Evolutionary conservation across 805 yeast genomes (phyloP).

Genomic region (Kregervanrija fluxuum): DNA sequence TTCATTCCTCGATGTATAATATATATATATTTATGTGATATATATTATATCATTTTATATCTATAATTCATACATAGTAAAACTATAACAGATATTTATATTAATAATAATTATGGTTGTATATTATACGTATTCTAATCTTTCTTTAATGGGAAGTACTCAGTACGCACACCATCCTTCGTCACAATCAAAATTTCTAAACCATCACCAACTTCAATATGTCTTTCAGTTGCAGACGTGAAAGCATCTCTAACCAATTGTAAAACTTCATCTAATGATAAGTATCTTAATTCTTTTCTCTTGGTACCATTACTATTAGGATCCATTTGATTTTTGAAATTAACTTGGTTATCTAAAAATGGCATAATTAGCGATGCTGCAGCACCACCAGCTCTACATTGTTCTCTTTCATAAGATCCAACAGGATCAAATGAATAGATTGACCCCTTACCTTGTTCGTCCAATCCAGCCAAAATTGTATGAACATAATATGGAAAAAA

Average conservation of each 20-base stretch:
- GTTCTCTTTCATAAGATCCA: conserved; percentile 95
- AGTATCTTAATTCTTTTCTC: conserved; percentile 53
- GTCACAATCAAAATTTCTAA: conserved; percentile 86
- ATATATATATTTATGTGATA: neutral
- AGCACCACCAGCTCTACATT: conserved; percentile 96
- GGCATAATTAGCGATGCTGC: conserved; percentile 97
- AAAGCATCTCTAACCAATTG: conserved; percentile 89
- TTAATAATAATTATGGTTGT: neutral
- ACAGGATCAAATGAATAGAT: conserved; percentile 96
- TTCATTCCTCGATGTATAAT: neutral
- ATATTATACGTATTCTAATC: conserved; percentile 43
- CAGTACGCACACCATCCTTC: conserved; percentile 84
- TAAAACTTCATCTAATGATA: conserved; percentile 78
- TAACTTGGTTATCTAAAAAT: conserved; percentile 94
- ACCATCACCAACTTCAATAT: conserved; percentile 97
- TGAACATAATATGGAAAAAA: conserved; percentile 96
- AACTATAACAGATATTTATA: neutral
- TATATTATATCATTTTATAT: neutral
- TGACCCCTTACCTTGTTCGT: conserved; percentile 86
- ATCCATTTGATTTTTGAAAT: conserved; percentile 85
- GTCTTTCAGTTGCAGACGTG: conserved; percentile 95
- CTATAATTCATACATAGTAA: neutral
- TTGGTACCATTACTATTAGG: conserved; percentile 68
- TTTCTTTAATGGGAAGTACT: conserved; percentile 78
- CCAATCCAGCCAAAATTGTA: conserved; percentile 91